Conservation (phyloP, 176 grass and related monocot species). For the Musa schizocarpa region DNA sequence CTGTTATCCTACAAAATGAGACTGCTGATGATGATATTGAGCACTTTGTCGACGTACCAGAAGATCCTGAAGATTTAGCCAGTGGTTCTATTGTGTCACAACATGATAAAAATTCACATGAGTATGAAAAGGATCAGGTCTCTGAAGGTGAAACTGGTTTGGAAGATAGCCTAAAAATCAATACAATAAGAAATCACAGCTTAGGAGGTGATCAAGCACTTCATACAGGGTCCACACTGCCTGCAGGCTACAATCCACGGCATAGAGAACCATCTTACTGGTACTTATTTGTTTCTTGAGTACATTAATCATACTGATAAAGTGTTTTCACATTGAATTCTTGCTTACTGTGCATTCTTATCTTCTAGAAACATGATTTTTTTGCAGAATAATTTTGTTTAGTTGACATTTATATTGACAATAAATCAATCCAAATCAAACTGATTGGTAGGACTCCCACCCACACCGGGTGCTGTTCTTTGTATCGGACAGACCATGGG, state of each 20-base stretch:
- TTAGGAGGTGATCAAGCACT: constrained; percentile 27
- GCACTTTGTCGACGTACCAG: constrained; percentile 83
- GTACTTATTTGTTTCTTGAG: constrained; percentile 25
- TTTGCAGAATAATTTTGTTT: background rate
- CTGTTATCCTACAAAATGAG: constrained; percentile 74
- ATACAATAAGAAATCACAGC: constrained; percentile 4
- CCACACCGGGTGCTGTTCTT: too few relatives aligned
- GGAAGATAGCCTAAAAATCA: constrained; percentile 22
- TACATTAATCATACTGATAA: background rate
- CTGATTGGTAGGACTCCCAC: too few relatives aligned
- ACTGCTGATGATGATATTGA: constrained; percentile 73
- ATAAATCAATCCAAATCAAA: too few relatives aligned
- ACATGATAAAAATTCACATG: constrained; percentile 3
- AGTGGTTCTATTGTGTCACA: constrained; percentile 8
- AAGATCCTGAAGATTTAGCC: constrained; percentile 33
- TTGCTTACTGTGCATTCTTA: constrained; percentile 2
- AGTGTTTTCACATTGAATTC: constrained; percentile 1
- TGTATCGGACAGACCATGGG: too few relatives aligned
- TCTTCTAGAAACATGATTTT: too few relatives aligned
- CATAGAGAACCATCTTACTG: constrained; percentile 92
- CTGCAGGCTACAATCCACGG: constrained; percentile 62
- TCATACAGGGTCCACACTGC: constrained; percentile 17
- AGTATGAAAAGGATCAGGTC: constrained; percentile 26
- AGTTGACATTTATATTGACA: too few relatives aligned
- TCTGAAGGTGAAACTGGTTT: constrained; percentile 29